Evolutionary conservation across 805 yeast genomes (phyloP).

Genomic region (Ogataea philodendri): DNA sequence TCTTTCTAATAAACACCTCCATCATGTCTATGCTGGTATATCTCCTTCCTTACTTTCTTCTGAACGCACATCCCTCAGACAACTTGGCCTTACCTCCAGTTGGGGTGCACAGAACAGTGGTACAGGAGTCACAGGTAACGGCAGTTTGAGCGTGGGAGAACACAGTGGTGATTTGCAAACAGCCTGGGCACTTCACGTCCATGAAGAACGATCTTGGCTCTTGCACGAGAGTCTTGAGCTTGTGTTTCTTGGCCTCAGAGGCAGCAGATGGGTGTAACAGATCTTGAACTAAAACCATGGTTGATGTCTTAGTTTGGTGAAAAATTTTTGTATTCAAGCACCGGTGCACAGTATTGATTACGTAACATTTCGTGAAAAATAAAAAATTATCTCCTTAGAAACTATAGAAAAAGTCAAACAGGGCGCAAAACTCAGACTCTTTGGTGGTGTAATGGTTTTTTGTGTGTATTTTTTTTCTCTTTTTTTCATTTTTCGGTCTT

Average conservation of each 20-base stretch:
- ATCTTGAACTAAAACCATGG: slow-evolving; percentile 95
- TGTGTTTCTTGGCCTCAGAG: slow-evolving; percentile 95
- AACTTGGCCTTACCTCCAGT: slow-evolving; percentile 99
- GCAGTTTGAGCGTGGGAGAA: slow-evolving; percentile 99
- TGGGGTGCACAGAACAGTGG: slow-evolving; percentile 97
- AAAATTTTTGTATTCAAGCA: slow-evolving; percentile 20
- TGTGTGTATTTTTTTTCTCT: too few relatives aligned
- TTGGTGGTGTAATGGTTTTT: too few relatives aligned
- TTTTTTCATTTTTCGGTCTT: too few relatives aligned
- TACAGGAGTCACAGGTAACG: slow-evolving; percentile 98
- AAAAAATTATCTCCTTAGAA: not conserved
- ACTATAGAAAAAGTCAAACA: not conserved
- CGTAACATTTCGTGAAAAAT: slow-evolving; percentile 7
- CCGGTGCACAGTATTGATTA: too few relatives aligned
- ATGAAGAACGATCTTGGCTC: slow-evolving; percentile 98
- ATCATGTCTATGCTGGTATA: slow-evolving; percentile 13
- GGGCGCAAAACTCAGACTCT: not conserved
- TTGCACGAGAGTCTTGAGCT: slow-evolving; percentile 95
- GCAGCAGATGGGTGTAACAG: slow-evolving; percentile 97
- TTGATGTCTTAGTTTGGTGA: slow-evolving; percentile 9
- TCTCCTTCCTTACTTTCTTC: slow-evolving; percentile 75
- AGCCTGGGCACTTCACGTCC: slow-evolving; percentile 99
- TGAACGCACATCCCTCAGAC: slow-evolving; percentile 99
- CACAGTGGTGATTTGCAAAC: slow-evolving; percentile 98
- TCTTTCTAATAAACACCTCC: slow-evolving; percentile 10